phyloP scores from a whole-genome alignment of 106 monocot species.

The Dendrobium chrysotoxum region DNA sequence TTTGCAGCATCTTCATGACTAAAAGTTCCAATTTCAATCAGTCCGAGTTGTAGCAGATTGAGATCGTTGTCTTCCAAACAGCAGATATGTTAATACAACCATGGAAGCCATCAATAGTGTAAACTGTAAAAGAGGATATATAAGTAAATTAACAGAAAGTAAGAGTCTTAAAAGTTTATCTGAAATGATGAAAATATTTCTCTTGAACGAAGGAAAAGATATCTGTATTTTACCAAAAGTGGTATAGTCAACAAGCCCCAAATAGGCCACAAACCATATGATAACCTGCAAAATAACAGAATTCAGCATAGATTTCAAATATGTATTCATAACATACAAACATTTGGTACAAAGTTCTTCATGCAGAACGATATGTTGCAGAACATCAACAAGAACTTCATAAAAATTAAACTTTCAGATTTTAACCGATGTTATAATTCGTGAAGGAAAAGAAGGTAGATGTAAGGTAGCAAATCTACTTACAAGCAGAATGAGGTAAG shows the following conservation, averaged over 20 bases:
- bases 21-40: slow-evolving; percentile 12
- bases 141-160: neutral
- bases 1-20: too few relatives aligned
- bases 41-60: slow-evolving; percentile 11
- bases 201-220: neutral
- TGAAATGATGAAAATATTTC: neutral
- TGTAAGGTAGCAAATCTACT: neutral
- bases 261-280: slow-evolving; percentile 23
- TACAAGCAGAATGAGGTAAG: slow-evolving; percentile 17
- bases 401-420: neutral
- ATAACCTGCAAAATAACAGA: slow-evolving; percentile 14
- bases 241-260: slow-evolving; percentile 19
- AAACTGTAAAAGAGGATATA: slow-evolving; percentile 9
- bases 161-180: neutral
- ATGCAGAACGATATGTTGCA: too few relatives aligned
- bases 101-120: slow-evolving; percentile 19
- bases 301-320: neutral
- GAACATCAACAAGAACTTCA: too few relatives aligned
- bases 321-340: neutral
- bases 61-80: slow-evolving; percentile 10
- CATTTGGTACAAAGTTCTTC: too few relatives aligned
- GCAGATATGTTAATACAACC: slow-evolving; percentile 15
- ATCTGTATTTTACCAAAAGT: slow-evolving; percentile 10
- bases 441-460: neutral
- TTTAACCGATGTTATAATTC: neutral